Evolutionary conservation across 2,329 filamentous ascomycete genomes (phyloP).

Genomic region (Zasmidium angulare): DNA sequence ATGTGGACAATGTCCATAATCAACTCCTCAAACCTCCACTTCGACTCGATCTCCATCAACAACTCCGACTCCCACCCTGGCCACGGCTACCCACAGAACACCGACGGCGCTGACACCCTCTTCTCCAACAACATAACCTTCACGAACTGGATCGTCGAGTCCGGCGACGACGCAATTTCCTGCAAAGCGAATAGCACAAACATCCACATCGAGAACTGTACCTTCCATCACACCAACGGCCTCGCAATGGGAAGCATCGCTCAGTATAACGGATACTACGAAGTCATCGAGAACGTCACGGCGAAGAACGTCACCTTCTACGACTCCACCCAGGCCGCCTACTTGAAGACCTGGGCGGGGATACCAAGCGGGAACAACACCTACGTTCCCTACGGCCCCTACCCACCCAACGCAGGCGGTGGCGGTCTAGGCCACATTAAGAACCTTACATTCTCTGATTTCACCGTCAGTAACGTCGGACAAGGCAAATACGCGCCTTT

Average conservation of each 20-base stretch:
- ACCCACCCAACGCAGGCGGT: conserved; percentile 58
- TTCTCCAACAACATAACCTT: conserved; percentile 53
- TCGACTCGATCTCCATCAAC: conserved; percentile 55
- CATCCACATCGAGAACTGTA: conserved; percentile 49
- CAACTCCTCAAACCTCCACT: conserved; percentile 46
- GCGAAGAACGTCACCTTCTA: conserved; percentile 44
- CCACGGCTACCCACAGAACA: conserved; percentile 35
- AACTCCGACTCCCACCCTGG: conserved; percentile 39
- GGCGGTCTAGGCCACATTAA: conserved; percentile 52
- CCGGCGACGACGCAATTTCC: conserved; percentile 56
- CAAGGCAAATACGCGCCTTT: background rate
- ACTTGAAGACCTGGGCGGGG: conserved; percentile 59
- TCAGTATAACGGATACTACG: conserved; percentile 32
- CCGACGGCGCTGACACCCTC: conserved; percentile 55
- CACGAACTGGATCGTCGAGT: conserved; percentile 49
- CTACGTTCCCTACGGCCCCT: conserved; percentile 28
- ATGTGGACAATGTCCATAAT: conserved; percentile 59
- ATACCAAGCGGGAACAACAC: no score
- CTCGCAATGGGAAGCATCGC: conserved; percentile 49
- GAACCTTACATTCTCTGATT: conserved; percentile 37
- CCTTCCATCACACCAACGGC: conserved; percentile 50
- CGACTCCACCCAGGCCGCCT: conserved; percentile 4
- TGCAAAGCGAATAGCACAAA: conserved; percentile 50
- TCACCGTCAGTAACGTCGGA: conserved; percentile 12
- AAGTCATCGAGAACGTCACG: conserved; percentile 51